Evolutionary conservation across 2,329 filamentous ascomycete genomes (phyloP).

Genomic region (Zymoseptoria brevis): DNA sequence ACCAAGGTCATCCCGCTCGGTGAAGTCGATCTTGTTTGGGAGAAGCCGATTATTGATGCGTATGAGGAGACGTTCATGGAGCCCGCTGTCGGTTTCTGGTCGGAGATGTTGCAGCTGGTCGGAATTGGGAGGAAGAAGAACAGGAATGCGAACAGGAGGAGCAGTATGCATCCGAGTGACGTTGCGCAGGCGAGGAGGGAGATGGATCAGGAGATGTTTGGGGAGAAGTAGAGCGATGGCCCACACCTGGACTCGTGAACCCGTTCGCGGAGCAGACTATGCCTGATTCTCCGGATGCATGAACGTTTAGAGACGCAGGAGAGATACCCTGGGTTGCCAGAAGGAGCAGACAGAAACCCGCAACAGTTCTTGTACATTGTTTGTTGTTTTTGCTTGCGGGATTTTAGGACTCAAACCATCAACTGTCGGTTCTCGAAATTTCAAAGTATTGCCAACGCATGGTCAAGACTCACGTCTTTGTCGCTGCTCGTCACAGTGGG

Average conservation of each 20-base stretch:
- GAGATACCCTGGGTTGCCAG: background rate
- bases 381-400: background rate
- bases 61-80: conserved; percentile 47
- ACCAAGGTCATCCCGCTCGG: conserved; percentile 48
- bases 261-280: background rate
- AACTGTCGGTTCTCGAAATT: too few relatives aligned
- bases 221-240: background rate
- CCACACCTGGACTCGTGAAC: background rate
- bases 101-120: conserved; percentile 41
- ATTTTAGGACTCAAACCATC: too few relatives aligned
- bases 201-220: conserved; percentile 17
- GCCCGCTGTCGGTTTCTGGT: conserved; percentile 47
- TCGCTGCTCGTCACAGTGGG: too few relatives aligned
- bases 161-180: conserved; percentile 6
- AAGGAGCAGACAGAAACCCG: background rate
- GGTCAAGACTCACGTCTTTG: too few relatives aligned
- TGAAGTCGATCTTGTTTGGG: conserved; percentile 54
- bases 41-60: conserved; percentile 49
- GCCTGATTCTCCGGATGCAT: too few relatives aligned
- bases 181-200: conserved; percentile 9
- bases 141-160: conserved; percentile 6
- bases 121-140: conserved; percentile 23
- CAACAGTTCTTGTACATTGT: background rate
- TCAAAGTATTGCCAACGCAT: too few relatives aligned
- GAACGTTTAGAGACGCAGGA: background rate